Conservation (phyloP, 257 asterid genomes). For the Buddleja alternifolia region DNA sequence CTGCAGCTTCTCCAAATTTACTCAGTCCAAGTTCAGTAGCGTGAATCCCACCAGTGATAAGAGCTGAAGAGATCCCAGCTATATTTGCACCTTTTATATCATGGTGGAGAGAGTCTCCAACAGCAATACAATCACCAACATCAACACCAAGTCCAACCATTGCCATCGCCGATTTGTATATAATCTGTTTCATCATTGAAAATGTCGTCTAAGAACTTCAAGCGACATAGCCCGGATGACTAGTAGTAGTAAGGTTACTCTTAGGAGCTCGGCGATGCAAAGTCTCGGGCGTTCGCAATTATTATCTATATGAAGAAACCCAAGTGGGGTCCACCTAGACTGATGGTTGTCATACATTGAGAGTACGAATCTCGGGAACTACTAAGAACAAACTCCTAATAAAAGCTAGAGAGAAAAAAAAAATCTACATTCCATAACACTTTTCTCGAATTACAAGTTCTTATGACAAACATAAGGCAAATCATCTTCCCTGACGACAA, state of each 20-base stretch:
- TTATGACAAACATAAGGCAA: background rate
- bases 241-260: no score
- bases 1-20: conserved; percentile 68
- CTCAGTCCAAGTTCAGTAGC: conserved; percentile 78
- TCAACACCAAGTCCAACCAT: conserved; percentile 72
- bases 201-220: background rate
- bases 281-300: no score
- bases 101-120: conserved; percentile 97
- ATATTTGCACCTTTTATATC: conserved; percentile 89
- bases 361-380: no score
- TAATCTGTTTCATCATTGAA: conserved; percentile 48
- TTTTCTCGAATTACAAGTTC: background rate
- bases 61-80: conserved; percentile 70
- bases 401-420: background rate
- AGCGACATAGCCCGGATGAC: background rate
- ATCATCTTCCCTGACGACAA: background rate
- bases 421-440: background rate
- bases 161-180: conserved; percentile 78
- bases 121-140: conserved; percentile 79
- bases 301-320: no score
- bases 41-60: conserved; percentile 81
- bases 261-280: no score
- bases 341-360: no score
- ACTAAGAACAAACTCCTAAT: background rate
- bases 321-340: no score